phyloP scores from a whole-genome alignment of 2,329 filamentous ascomycete genomes.

The Botryotinia globosa region DNA sequence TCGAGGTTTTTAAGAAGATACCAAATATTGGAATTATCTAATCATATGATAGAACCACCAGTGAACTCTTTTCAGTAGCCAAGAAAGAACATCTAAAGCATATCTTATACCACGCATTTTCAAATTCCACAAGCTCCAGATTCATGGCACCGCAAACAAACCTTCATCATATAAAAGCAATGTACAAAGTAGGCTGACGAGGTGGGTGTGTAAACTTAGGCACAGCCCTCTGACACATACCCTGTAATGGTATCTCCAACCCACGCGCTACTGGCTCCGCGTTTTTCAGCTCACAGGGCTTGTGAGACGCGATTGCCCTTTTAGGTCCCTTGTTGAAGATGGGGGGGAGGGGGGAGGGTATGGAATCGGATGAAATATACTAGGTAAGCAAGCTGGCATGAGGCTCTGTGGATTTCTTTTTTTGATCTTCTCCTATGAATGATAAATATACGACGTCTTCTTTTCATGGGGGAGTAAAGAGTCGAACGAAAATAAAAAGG shows the following conservation, averaged over 20 bases:
- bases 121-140: neutral
- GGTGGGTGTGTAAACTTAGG: neutral
- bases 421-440: neutral
- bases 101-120: neutral
- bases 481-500: neutral
- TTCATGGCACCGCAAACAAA: neutral
- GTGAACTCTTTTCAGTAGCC: neutral
- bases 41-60: neutral
- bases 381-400: neutral
- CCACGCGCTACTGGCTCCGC: neutral
- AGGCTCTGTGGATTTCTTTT: neutral
- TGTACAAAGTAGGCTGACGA: neutral
- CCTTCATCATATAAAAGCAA: neutral
- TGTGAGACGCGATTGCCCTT: neutral
- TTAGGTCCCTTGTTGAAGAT: neutral
- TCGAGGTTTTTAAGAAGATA: neutral
- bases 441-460: neutral
- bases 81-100: neutral
- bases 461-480: neutral
- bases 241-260: neutral
- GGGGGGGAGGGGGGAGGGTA: neutral
- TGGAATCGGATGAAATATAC: neutral
- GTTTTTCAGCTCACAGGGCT: constrained; percentile 6
- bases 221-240: neutral
- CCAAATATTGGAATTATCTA: neutral